A percentile compares a stretch with the other conserved stretches of the same genome.
Conservation (phyloP, 1,284 basidiomycete genomes). For the Mixia osmundae region DNA sequence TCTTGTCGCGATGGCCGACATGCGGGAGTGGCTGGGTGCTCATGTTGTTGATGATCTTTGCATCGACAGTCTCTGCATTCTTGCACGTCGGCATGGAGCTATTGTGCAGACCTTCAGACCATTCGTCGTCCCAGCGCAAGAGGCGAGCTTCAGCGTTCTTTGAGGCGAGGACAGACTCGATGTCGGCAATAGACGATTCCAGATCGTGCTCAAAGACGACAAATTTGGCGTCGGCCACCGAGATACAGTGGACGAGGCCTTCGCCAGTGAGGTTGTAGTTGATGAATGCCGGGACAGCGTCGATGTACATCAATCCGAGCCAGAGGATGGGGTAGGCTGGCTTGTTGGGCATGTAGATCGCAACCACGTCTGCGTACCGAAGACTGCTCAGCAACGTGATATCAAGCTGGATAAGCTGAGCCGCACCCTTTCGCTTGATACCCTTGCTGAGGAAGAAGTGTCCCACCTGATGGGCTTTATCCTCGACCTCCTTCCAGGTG, state of each 20-base stretch:
- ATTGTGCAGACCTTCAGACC: too few species aligned
- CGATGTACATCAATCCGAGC: conserved; percentile 18
- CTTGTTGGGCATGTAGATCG: conserved; percentile 18
- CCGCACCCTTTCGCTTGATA: background rate
- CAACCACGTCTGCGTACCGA: conserved; percentile 8
- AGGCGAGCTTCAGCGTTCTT: background rate
- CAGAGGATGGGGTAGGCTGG: conserved; percentile 16
- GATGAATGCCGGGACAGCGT: conserved; percentile 21
- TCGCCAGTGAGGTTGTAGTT: conserved; percentile 20
- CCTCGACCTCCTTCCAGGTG: conserved; percentile 9
- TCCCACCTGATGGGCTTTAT: too few species aligned
- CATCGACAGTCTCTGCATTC: background rate
- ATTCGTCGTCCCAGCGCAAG: background rate
- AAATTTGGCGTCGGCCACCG: conserved; percentile 15
- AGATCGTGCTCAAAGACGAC: conserved; percentile 20
- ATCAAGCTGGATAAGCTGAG: background rate
- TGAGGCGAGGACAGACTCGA: background rate
- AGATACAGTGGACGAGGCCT: conserved; percentile 20
- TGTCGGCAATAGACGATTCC: background rate
- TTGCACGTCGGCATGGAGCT: background rate
- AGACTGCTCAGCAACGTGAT: background rate
- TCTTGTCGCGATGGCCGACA: background rate
- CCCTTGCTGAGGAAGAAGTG: too few species aligned
- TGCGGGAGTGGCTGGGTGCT: too few species aligned
- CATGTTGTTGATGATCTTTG: too few species aligned